Conservation (phyloP, 208 protist genomes). For the Phytomonas francai region DNA sequence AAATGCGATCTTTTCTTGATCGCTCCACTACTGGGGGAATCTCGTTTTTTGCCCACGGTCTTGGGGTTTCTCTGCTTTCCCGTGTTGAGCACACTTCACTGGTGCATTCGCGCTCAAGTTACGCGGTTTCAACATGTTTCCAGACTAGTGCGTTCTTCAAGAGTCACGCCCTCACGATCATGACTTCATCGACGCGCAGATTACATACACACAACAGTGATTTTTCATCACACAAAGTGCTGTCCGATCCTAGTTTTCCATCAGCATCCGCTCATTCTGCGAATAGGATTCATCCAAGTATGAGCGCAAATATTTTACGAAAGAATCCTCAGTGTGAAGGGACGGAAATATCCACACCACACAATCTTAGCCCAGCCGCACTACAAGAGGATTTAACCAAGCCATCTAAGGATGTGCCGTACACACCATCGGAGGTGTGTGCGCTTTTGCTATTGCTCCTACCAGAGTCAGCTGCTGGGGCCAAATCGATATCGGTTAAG, state of each 20-base stretch:
- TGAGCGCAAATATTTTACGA: not conserved
- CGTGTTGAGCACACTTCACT: not conserved
- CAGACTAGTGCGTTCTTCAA: not conserved
- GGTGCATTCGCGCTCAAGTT: not conserved
- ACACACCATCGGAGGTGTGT: conserved; percentile 50
- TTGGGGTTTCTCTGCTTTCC: not conserved
- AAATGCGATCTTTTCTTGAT: not conserved
- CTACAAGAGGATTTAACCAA: not conserved
- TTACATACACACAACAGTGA: not conserved
- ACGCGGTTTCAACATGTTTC: not conserved
- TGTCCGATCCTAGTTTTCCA: not conserved
- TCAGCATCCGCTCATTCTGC: not conserved
- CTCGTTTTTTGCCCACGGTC: not conserved
- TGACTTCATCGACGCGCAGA: not conserved
- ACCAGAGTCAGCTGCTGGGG: conserved; percentile 15
- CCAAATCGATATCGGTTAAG: not conserved
- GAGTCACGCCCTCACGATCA: not conserved
- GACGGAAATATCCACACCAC: not conserved
- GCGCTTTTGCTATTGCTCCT: conserved; percentile 38
- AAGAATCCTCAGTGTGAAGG: not conserved
- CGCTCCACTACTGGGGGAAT: not conserved
- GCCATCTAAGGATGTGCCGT: conserved; percentile 11
- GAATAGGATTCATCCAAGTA: not conserved
- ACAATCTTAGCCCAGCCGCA: not conserved
- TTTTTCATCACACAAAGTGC: not conserved